Percentiles rank a stretch among this genome's conserved stretches.
Conservation (phyloP, 208 protist species). For the Leishmania guyanensis region DNA sequence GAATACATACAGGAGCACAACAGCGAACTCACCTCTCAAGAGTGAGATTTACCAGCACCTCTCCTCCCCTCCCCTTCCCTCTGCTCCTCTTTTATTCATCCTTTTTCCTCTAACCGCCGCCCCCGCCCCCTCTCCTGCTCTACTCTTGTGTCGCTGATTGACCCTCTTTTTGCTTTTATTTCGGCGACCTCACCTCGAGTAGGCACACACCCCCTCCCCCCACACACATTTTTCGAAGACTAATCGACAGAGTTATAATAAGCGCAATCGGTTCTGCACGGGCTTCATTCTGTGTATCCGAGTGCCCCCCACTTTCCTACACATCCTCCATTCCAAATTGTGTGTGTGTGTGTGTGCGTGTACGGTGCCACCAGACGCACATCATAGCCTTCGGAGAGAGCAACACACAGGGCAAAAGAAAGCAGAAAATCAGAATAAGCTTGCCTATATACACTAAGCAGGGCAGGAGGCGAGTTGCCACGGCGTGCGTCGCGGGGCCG, state of each 20-base stretch:
- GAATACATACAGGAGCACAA: too few relatives aligned
- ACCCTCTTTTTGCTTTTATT: too few relatives aligned
- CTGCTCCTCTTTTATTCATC: not conserved
- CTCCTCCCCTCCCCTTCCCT: slow-evolving; percentile 3
- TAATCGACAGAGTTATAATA: too few relatives aligned
- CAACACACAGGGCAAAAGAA: not conserved
- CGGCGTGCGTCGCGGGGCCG: not conserved
- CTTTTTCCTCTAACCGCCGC: not conserved
- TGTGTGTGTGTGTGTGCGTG: not conserved
- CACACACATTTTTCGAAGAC: not conserved
- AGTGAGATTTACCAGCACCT: too few relatives aligned
- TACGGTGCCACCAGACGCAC: not conserved
- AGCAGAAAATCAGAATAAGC: not conserved
- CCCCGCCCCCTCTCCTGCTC: not conserved
- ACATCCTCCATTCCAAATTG: too few relatives aligned
- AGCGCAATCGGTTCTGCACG: too few relatives aligned
- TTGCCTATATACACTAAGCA: not conserved
- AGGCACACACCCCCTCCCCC: not conserved
- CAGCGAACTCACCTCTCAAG: too few relatives aligned
- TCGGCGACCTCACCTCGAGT: too few relatives aligned
- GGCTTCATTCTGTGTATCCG: too few relatives aligned
- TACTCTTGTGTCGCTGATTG: not conserved
- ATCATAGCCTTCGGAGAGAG: not conserved
- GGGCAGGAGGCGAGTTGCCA: not conserved
- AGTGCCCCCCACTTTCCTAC: too few relatives aligned